Base-by-base conservation (phyloP, 108 stramenopile genomes). In the Nitzschia palea region DNA sequence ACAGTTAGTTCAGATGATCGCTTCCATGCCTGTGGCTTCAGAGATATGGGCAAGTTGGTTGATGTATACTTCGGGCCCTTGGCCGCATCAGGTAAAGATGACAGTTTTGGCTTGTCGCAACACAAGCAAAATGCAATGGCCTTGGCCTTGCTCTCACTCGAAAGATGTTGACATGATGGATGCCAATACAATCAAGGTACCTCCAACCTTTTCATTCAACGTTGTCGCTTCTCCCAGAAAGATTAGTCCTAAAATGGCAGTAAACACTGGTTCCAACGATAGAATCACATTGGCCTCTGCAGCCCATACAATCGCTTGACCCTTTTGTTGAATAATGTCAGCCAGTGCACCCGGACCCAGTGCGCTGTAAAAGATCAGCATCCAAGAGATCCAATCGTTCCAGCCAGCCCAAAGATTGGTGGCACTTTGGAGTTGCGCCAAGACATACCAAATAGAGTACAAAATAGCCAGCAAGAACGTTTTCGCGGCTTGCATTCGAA, bases 251-350 rank as follows among this genome's bases (percentile, higher is more conserved):
- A 79, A 77, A 8, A 80, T 59, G 0, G 81, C 79, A 35, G 83
- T 72, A 75, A 87, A 87, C 2, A 84, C 65, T 2, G 83, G 79
- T 57, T 84, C 86, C 61, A 82, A 51, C 34, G 73, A 75, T 0
- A 87, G 67, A 42, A 84, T 82, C 12, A 87, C 79, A 63, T 87
- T 87, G 42, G 86, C 82, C 57, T 84, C 86, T 31, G 78, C 77
- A 2, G 86, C 86, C 27, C 51, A 33, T 30, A 69, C 18, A 58
- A 62, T 33, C 23, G 69, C 34, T 71, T 87, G 86, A 20, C 80
- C 86, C 30, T 67, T 71, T 55, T 87, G 86, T 50, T 87, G 86
- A 27, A 84, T 26, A n/a, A 87, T 27, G 50, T 87, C 86, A 4
- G 83, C 83, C 33, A 87, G 23, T 14, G 73, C 65, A 12, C 86